phyloP scores from a whole-genome alignment of 2,329 filamentous ascomycete genomes.

The Xylaria sp. region DNA sequence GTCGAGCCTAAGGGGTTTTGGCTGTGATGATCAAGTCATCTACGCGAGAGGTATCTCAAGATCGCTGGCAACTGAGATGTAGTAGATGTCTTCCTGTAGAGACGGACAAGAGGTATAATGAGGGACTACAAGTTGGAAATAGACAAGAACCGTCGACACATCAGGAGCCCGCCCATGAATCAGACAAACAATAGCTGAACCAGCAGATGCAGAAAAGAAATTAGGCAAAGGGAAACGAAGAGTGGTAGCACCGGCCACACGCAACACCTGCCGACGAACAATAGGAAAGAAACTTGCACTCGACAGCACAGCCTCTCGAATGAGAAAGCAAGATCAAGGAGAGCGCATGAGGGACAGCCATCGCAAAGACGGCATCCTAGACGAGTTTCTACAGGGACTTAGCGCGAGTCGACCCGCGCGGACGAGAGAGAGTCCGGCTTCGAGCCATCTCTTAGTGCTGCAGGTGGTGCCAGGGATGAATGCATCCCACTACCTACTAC shows the following conservation, averaged over 20 bases:
- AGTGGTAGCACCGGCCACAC: slow-evolving; percentile 43
- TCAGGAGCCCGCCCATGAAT: slow-evolving; percentile 54
- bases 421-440: slow-evolving; percentile 49
- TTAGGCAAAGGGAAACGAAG: slow-evolving; percentile 52
- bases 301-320: slow-evolving; percentile 48
- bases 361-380: slow-evolving; percentile 43
- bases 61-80: slow-evolving; percentile 46
- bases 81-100: slow-evolving; percentile 31
- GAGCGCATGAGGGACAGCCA: slow-evolving; percentile 46
- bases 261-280: slow-evolving; percentile 46
- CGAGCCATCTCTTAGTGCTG: slow-evolving; percentile 45
- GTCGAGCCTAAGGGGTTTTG: slow-evolving; percentile 44
- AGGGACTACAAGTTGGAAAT: slow-evolving; percentile 44
- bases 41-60: slow-evolving; percentile 52
- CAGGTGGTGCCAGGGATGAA: slow-evolving; percentile 44
- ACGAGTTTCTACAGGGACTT: slow-evolving; percentile 39
- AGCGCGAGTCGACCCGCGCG: slow-evolving; percentile 47
- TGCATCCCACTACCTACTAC: slow-evolving; percentile 16
- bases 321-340: slow-evolving; percentile 47
- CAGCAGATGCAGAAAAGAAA: slow-evolving; percentile 50
- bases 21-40: slow-evolving; percentile 58
- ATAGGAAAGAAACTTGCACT: slow-evolving; percentile 47
- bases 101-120: slow-evolving; percentile 42
- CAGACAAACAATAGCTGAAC: slow-evolving; percentile 59
- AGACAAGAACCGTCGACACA: slow-evolving; percentile 44